Base-by-base conservation (phyloP, 2,329 filamentous ascomycete genomes). In the Colletotrichum cuscutae region DNA sequence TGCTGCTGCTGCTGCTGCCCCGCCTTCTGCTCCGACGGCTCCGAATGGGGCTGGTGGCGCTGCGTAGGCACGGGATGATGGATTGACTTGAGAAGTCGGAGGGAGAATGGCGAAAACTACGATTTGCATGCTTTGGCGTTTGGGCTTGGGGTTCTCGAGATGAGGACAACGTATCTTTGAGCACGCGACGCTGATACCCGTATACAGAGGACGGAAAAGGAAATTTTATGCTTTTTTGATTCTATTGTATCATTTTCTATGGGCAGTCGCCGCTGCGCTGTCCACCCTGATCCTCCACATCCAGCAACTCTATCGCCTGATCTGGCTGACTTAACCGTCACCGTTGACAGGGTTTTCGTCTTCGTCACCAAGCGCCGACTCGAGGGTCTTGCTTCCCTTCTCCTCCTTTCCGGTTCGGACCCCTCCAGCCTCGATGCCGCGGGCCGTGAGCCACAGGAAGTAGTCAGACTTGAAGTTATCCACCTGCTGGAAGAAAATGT, bases 401-500 rank as follows among this genome's bases (percentile, higher is more conserved):
- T 86, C 82, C 28, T 82, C 79, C 76, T 83, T 83, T n/a, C 83
- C 84, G 1, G 77, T 77, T 32, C 84, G 81, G 75, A 86, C 83
- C 75, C 88, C 87, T 0, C 91, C 89, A 7, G 89, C 91, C 52
- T 89, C 83, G 58, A 94, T 86, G 3, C 93, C 93, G 9, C 89
- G 90, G 0, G 92, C 92, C 0, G 92, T 94, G 61, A 94, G 85
- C 88, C 93, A 95, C 59, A 95, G 84, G 84, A 95, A 95, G 79
- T 91, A 91, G 77, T 92, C 89, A 12, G 89, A 89, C 75, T 89
- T 89, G 83, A 92, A 94, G 79, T 92, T 91, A 80, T 95, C 93
- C 72, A 95, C 89, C 81, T 95, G 93, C 79, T 94, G 91, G 84
- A 94, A 95, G 82, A 95, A 95, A 53, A 89, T 87, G 77, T 93